Percentiles rank a stretch among this genome's conserved stretches.
Evolutionary conservation across 441 rosid species (phyloP).

Genomic region (Manihot esculenta): DNA sequence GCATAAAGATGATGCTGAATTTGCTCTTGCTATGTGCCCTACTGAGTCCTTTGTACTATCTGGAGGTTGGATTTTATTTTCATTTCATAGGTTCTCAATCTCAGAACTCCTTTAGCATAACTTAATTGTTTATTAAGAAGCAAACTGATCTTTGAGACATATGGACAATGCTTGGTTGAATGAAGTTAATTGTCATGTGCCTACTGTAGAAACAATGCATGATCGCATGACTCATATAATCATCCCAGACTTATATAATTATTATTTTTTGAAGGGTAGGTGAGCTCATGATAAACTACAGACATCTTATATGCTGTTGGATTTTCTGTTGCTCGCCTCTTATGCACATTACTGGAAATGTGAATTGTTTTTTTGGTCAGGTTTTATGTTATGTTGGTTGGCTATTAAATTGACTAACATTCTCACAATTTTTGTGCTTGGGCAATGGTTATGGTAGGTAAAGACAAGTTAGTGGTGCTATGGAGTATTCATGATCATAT

Average conservation of each 20-base stretch:
- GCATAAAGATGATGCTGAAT: constrained; percentile 91
- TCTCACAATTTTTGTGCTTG: not conserved
- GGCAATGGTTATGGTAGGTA: constrained; percentile 31
- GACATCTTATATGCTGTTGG: not conserved
- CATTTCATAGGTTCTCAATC: not conserved
- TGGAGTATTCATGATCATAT: constrained; percentile 64
- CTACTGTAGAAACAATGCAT: not conserved
- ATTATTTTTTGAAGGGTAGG: not conserved
- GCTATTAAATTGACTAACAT: not conserved
- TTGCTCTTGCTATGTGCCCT: constrained; percentile 94
- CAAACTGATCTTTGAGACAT: not conserved
- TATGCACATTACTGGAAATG: not conserved
- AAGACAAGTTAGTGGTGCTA: constrained; percentile 81
- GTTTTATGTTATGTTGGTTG: not conserved
- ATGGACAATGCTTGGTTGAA: not conserved
- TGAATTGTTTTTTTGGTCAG: not conserved
- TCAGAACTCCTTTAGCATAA: not conserved
- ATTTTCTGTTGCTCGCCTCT: not conserved
- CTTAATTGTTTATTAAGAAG: not conserved
- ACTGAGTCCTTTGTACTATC: constrained; percentile 90
- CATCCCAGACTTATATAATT: not conserved
- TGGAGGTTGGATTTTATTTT: constrained; percentile 65
- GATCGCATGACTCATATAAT: not conserved
- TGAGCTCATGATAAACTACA: not conserved
- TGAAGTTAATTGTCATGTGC: not conserved